Evolutionary conservation across 192 early-diverging fungal species (phyloP).

Genomic region (Neocallimastix lanati): DNA sequence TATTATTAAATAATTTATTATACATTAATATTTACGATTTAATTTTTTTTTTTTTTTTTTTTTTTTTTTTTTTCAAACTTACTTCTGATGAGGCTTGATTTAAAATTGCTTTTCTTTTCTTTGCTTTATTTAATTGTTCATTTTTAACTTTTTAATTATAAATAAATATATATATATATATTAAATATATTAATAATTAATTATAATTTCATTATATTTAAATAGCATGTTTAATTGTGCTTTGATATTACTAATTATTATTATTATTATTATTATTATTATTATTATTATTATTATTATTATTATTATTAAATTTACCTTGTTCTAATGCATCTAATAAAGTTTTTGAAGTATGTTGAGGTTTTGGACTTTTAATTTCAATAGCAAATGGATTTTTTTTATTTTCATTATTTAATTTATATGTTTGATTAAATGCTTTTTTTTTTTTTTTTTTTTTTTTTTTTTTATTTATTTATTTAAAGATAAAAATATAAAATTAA

Average conservation of each 20-base stretch:
- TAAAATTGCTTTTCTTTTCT: neutral
- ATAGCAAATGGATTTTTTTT: neutral
- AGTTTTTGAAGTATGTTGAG: neutral
- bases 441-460: too few species aligned
- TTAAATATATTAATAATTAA: too few species aligned
- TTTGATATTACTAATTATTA: neutral
- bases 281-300: neutral
- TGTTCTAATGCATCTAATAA: neutral
- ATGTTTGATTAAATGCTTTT: neutral
- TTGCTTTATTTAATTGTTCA: neutral
- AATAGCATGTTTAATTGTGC: too few species aligned
- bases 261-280: neutral
- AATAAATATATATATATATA: too few species aligned
- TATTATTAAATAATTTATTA: too few species aligned
- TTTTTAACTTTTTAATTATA: neutral
- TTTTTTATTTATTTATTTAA: neutral
- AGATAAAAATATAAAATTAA: neutral
- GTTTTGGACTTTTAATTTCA: neutral
- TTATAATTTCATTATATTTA: too few species aligned
- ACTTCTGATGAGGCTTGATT: neutral
- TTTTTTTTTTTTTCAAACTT: neutral
- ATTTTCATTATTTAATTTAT: neutral
- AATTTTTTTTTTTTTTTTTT: too few species aligned
- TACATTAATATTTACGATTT: too few species aligned
- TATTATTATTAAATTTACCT: neutral